phyloP scores from a whole-genome alignment of 345 rosid genomes.

The Moricandia moricandioides region DNA sequence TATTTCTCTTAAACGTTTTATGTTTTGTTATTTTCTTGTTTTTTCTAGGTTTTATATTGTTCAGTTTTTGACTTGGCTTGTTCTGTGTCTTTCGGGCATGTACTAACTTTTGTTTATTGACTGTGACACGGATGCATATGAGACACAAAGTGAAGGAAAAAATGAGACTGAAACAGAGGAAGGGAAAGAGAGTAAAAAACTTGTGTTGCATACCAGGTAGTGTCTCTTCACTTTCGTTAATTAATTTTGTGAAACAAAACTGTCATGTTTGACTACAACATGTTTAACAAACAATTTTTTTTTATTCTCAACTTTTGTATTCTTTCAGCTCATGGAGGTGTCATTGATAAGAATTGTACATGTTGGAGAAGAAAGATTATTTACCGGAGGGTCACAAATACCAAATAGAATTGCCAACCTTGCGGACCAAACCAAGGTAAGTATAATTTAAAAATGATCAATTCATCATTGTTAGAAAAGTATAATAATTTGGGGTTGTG shows the following conservation, averaged over 20 bases:
- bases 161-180: background rate
- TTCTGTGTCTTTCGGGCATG: no score
- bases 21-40: background rate
- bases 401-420: background rate
- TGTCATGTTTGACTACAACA: no score
- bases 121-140: background rate
- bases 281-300: background rate
- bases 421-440: background rate
- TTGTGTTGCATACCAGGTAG: background rate
- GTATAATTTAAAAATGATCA: background rate
- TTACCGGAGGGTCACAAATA: background rate
- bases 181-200: background rate
- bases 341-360: background rate
- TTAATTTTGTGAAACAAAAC: no score
- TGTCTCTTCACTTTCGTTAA: no score
- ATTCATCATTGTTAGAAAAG: background rate
- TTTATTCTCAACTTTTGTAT: background rate
- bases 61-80: no score
- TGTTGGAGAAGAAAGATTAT: background rate
- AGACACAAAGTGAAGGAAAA: no score
- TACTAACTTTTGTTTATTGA: no score
- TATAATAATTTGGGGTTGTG: background rate
- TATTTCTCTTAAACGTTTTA: background rate
- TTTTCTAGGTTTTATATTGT: no score
- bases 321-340: background rate